Conservation (phyloP, 1,284 basidiomycete species). For the Boletus subluridellus region DNA sequence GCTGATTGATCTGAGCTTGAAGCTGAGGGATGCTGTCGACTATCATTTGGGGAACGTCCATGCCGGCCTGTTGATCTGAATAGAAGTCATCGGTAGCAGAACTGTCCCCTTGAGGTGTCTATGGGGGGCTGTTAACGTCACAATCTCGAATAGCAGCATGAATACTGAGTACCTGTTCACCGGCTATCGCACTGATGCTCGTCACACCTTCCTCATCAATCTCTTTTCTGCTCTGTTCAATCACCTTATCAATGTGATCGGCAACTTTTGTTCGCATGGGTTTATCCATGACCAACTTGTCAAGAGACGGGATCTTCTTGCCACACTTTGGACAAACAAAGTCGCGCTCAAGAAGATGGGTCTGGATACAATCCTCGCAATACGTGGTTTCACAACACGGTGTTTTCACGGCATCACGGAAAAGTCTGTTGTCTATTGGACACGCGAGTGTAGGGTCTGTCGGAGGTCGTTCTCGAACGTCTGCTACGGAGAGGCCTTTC, state of each 20-base stretch:
- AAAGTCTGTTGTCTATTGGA: conserved; percentile 85
- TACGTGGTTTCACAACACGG: conserved; percentile 89
- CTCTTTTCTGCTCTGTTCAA: conserved; percentile 78
- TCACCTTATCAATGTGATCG: conserved; percentile 79
- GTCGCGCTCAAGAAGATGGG: conserved; percentile 86
- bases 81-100: conserved; percentile 57
- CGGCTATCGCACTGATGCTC: not conserved
- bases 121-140: conserved; percentile 7
- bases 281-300: conserved; percentile 78
- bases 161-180: conserved; percentile 26
- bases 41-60: conserved; percentile 69
- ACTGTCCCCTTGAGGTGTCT: conserved; percentile 31
- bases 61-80: conserved; percentile 57
- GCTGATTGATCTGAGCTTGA: conserved; percentile 73
- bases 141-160: not conserved
- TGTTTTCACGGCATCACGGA: conserved; percentile 85
- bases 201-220: conserved; percentile 45
- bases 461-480: conserved; percentile 82
- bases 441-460: conserved; percentile 76
- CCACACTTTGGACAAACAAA: conserved; percentile 88
- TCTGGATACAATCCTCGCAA: conserved; percentile 94
- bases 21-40: conserved; percentile 70
- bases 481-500: conserved; percentile 76
- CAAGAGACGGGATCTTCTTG: conserved; percentile 80
- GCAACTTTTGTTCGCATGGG: conserved; percentile 71